Base-by-base conservation (phyloP, 306 rosid species). In the Phaseolus lunatus region DNA sequence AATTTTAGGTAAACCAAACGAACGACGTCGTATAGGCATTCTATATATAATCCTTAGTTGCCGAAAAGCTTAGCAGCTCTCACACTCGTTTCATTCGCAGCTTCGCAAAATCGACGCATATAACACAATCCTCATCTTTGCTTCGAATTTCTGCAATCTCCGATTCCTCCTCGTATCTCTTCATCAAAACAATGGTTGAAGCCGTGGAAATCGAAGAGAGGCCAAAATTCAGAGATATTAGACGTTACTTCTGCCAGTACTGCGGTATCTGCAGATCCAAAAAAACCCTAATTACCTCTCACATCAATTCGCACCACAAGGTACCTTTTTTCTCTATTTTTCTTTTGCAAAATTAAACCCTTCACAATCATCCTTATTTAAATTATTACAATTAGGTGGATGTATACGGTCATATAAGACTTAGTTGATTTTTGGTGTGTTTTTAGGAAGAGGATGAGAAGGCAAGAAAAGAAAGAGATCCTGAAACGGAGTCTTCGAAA, bases 231-330 rank as follows among this genome's bases (percentile, higher is more conserved):
- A 80, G 70, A 67, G 94, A 88, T 26, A 74, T 86, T n/a, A 86
- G 94, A 77, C 89, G 91, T 20, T 89, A 86, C 73, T 87, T 22
- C 59, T 90, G 93, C 41, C 77, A 86, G 3, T 87, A 65, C 66
- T 90, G 96, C 31, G 96, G 94, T 2, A 84, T 91, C 71, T 90
- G 92, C 39, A 81, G 97, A 24, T 91, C 92, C 77, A 88, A 94
- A 67, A 87, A 88, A 83, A 10, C 84, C 50, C 81, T 94, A 18
- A 86, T 91, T 57, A 66, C 85, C 14, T 75, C 91, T 14, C 98
- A 94, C 61, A 44, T 90, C 43, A 83, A 85, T 52, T 61, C 77
- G 18, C 81, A 84, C 48, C 98, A 94, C 81, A 87, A 91, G 94
- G 98, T 94, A 20, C 15, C 15, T 1, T 18, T 52, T 16, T 13